Percentiles rank a stretch among this genome's conserved stretches.
These are phyloP conservation scores for Wallacemonas sp. DNA, from an alignment of 208 protist genomes.

Conservation along the genomic window DNA sequence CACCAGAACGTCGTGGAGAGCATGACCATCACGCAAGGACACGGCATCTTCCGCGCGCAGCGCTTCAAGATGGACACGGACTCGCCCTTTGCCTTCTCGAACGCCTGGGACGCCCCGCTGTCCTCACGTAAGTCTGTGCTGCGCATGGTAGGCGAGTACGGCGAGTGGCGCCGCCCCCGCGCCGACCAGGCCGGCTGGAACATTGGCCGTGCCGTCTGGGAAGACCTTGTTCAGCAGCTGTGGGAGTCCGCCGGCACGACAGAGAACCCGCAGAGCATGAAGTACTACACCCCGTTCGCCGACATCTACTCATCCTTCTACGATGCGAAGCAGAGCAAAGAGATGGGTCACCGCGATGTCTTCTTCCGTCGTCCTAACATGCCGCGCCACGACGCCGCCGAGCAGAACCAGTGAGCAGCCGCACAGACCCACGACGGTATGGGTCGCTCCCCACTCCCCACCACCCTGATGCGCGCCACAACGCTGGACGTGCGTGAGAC, in stretches of 20 bases:
- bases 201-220: slow-evolving; percentile 83
- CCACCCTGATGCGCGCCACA: too few species aligned
- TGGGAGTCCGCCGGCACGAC: slow-evolving; percentile 80
- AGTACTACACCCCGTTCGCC: slow-evolving; percentile 90
- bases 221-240: slow-evolving; percentile 84
- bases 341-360: slow-evolving; percentile 87
- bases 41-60: slow-evolving; percentile 87
- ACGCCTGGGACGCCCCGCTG: slow-evolving; percentile 86
- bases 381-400: slow-evolving; percentile 81
- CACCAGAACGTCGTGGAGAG: slow-evolving; percentile 89
- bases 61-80: slow-evolving; percentile 90
- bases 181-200: slow-evolving; percentile 79
- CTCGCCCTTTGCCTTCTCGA: slow-evolving; percentile 84
- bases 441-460: too few species aligned
- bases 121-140: slow-evolving; percentile 81
- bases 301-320: slow-evolving; percentile 81
- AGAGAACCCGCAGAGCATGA: slow-evolving; percentile 90
- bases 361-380: slow-evolving; percentile 85
- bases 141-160: slow-evolving; percentile 91
- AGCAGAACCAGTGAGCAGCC: slow-evolving; percentile 31
- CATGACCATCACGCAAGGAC: slow-evolving; percentile 87
- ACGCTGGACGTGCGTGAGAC: too few species aligned
- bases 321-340: slow-evolving; percentile 79
- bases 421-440: too few species aligned
- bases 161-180: slow-evolving; percentile 84